A percentile compares a stretch with the other conserved stretches of the same genome.
Evolutionary conservation across 2,329 filamentous ascomycete species (phyloP).

Genomic region (Monosporascus sp.): DNA sequence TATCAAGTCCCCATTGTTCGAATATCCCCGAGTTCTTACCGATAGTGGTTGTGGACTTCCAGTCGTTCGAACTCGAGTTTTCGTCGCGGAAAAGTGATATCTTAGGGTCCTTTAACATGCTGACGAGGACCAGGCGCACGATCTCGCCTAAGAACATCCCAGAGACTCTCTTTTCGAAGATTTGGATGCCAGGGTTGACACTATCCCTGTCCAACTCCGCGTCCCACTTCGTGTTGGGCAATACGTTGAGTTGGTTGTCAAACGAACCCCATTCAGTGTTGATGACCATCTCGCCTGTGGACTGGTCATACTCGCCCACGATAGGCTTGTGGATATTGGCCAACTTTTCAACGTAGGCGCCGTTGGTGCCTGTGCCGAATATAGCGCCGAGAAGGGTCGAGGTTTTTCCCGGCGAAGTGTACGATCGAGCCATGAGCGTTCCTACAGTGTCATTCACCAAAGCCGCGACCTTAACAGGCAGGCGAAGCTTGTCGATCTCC

Average conservation of each 20-base stretch:
- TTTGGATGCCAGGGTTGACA: conserved; percentile 90
- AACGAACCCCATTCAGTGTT: conserved; percentile 99
- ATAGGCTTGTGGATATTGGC: conserved; percentile 76
- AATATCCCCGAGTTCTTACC: conserved; percentile 62
- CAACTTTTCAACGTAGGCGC: conserved; percentile 92
- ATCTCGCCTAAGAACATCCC: conserved; percentile 99
- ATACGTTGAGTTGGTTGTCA: conserved; percentile 84
- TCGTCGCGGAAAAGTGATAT: conserved; percentile 72
- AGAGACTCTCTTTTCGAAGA: conserved; percentile 98
- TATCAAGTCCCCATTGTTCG: conserved; percentile 85
- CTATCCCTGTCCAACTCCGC: conserved; percentile 70
- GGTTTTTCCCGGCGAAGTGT: conserved; percentile 83
- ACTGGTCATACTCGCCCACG: conserved; percentile 66
- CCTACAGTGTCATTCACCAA: conserved; percentile 97
- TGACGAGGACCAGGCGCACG: conserved; percentile 69
- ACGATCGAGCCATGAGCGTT: conserved; percentile 95
- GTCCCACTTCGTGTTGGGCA: conserved; percentile 85
- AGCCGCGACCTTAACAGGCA: conserved; percentile 92
- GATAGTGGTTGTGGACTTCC: conserved; percentile 65
- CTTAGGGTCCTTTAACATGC: conserved; percentile 63
- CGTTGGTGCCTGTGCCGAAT: conserved; percentile 96
- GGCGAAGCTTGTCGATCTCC: conserved; percentile 79
- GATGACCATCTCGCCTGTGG: conserved; percentile 91
- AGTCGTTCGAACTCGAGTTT: conserved; percentile 67
- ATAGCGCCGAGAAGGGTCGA: conserved; percentile 90